Evolutionary conservation across 202 grass and related monocot species (phyloP), one percentile per base, ranked within the genome.

Genomic region (Carex arenaria): DNA sequence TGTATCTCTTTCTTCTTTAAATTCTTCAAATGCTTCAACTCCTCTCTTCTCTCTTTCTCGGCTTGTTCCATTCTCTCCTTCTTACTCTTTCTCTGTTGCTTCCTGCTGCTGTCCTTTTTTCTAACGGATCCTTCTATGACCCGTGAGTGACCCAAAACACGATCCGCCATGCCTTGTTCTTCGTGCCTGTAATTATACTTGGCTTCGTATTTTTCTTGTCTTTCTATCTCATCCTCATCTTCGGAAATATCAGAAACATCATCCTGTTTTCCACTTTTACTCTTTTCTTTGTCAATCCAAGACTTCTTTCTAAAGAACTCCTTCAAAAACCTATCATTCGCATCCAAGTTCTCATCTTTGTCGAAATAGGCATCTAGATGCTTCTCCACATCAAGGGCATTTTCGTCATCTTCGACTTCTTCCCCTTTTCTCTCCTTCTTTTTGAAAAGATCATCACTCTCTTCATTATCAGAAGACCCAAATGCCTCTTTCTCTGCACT

Each of bases 1-100:
- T 89, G 79, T 52, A 98, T 98, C 90, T 98, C 92, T 83, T 90
- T 98, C 86, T 90, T 98, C 90, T 98, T 98, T 82, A 98, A 60
- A 77, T 98, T 98, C 82, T 94, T 98, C 59, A 98, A 87, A 66
- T 91, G 95, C 84, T 98, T 94, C 43, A 98, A 83, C 87, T 98
- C 92, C 61, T 97, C 90, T 5, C 83, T 85, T 65, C 89, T 93
- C 82, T 93, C 86, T 30, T 85, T 79, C 89, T 91, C 94, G 17
- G 82, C 82, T 55, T 53, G 89, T 18, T 89, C 90, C 45, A 86
- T 90, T 69, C 92, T 82, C 85, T 97, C 92, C 89, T 94, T 89
- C 67, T 97, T 97, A 80, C 87, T 97, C 86, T 93, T 97, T 38
- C 95, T 71, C 82, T 97, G 89, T 55, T 86, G 61, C 87, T 97